phyloP scores from a whole-genome alignment of 148 eudicot genomes.

The Rhododendron kiyosumense region DNA sequence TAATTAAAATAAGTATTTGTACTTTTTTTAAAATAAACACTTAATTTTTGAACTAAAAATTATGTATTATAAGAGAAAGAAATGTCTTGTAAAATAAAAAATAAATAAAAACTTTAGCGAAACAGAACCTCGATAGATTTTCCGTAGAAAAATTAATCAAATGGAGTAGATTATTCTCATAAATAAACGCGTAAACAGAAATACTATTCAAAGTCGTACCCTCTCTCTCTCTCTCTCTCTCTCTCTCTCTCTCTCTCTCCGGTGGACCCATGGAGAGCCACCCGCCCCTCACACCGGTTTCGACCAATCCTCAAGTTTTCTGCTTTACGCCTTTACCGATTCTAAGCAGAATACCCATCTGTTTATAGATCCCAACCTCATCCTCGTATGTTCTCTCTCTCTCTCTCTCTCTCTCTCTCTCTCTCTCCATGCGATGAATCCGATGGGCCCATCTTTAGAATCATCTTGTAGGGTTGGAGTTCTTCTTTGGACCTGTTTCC shows the following conservation, averaged over 20 bases:
- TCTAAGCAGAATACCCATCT: neutral
- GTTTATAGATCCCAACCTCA: neutral
- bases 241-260: neutral
- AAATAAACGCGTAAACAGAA: neutral
- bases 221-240: neutral
- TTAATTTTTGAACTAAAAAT: too few species aligned
- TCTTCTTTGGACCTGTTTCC: neutral
- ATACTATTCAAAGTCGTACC: neutral
- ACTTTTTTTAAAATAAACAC: too few species aligned
- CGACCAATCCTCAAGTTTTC: neutral
- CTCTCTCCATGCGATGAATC: neutral
- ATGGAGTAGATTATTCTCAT: neutral
- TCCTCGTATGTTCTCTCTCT: neutral
- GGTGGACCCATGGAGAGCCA: neutral
- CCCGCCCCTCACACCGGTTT: neutral
- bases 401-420: neutral
- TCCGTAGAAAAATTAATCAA: neutral
- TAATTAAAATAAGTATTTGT: too few species aligned
- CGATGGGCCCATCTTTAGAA: neutral
- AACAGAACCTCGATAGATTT: too few species aligned
- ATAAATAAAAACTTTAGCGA: too few species aligned
- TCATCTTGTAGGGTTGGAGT: neutral
- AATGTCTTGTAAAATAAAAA: too few species aligned
- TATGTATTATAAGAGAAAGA: too few species aligned
- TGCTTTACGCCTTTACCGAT: neutral